phyloP scores from a whole-genome alignment of 176 grass and related monocot genomes.

The Cenchrus americanus region DNA sequence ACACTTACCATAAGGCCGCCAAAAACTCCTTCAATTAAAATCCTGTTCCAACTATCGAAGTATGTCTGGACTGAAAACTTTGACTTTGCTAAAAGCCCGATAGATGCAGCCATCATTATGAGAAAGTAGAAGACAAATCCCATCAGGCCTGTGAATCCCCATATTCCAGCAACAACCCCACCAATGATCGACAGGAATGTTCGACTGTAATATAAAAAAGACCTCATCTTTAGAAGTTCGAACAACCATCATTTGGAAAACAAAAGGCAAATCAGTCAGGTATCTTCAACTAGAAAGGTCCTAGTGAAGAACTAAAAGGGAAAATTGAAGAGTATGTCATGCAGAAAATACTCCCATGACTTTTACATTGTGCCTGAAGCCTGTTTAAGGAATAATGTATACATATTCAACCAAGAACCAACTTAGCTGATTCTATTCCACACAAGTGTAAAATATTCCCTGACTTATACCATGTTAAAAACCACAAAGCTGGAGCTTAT shows the following conservation, averaged over 20 bases:
- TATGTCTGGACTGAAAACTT: slow-evolving; percentile 81
- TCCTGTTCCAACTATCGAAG: slow-evolving; percentile 86
- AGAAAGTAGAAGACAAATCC: slow-evolving; percentile 92
- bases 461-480: background rate
- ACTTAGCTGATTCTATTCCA: background rate
- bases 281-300: background rate
- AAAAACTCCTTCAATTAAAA: slow-evolving; percentile 84
- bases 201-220: slow-evolving; percentile 53
- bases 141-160: slow-evolving; percentile 82
- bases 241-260: background rate
- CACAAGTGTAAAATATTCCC: background rate
- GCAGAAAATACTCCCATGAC: background rate
- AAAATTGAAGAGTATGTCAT: background rate
- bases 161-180: slow-evolving; percentile 90
- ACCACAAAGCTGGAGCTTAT: background rate
- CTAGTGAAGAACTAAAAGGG: background rate
- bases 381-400: background rate
- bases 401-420: background rate
- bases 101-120: slow-evolving; percentile 70
- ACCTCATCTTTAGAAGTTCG: slow-evolving; percentile 22
- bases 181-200: slow-evolving; percentile 93
- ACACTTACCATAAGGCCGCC: slow-evolving; percentile 89
- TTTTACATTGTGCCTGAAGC: background rate
- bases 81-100: slow-evolving; percentile 71
- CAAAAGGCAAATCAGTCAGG: slow-evolving; percentile 1